These are phyloP conservation scores for Fusarium aywerte DNA, from an alignment of 2,329 filamentous ascomycete genomes.

Conservation along the genomic window DNA sequence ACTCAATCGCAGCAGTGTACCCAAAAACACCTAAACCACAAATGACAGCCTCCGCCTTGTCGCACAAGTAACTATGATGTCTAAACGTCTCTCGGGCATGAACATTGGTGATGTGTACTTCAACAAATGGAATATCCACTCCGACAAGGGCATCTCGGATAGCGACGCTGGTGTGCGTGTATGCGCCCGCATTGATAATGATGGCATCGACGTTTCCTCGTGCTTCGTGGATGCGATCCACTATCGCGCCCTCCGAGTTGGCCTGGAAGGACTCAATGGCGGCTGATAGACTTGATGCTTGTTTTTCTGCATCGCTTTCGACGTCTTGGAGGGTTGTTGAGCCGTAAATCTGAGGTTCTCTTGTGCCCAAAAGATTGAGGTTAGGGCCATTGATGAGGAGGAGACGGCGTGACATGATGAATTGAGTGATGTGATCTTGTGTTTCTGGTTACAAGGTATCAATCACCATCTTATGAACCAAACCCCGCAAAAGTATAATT, in stretches of 20 bases:
- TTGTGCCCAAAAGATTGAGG: slow-evolving; percentile 80
- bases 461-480: slow-evolving; percentile 21
- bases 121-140: slow-evolving; percentile 77
- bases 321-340: slow-evolving; percentile 74
- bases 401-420: slow-evolving; percentile 58
- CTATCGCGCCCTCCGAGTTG: slow-evolving; percentile 79
- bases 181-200: slow-evolving; percentile 80
- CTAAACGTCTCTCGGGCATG: slow-evolving; percentile 76
- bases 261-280: slow-evolving; percentile 74
- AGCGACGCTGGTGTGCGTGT: slow-evolving; percentile 80
- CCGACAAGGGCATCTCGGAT: slow-evolving; percentile 78
- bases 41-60: slow-evolving; percentile 80
- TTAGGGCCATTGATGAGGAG: slow-evolving; percentile 86
- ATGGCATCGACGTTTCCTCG: slow-evolving; percentile 69
- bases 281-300: slow-evolving; percentile 60
- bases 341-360: slow-evolving; percentile 80
- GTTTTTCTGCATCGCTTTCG: slow-evolving; percentile 58
- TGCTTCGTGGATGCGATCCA: slow-evolving; percentile 78
- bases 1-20: slow-evolving; percentile 70
- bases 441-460: background rate
- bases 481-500: slow-evolving; percentile 24
- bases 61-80: slow-evolving; percentile 76
- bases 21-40: slow-evolving; percentile 73
- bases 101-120: slow-evolving; percentile 81
- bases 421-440: background rate